Conservation (phyloP, 2,329 filamentous ascomycete species). For the Paraconiothyrium sp. region DNA sequence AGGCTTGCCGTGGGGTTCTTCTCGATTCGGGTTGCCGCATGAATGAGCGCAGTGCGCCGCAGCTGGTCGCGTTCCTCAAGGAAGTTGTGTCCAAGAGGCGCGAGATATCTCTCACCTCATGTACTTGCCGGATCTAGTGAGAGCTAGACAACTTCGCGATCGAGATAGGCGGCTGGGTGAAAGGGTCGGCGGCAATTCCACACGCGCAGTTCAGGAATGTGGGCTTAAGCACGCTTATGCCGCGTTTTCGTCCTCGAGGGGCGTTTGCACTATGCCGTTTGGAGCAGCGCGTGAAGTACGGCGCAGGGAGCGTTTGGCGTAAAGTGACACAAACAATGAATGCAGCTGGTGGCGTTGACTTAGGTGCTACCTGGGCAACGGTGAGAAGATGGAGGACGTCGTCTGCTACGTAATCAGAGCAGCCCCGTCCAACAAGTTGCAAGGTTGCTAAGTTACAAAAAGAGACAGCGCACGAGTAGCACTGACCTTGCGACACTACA, state of each 20-base stretch:
- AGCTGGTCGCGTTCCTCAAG: neutral
- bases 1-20: neutral
- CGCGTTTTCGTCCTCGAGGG: conserved; percentile 1
- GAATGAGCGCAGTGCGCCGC: neutral
- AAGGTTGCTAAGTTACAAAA: neutral
- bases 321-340: conserved; percentile 4
- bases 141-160: neutral
- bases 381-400: neutral
- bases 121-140: neutral
- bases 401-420: neutral
- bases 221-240: conserved; percentile 3
- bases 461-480: neutral
- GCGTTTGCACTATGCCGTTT: neutral
- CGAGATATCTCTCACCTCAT: neutral
- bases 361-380: conserved; percentile 7
- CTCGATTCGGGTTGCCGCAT: neutral
- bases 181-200: neutral
- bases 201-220: conserved; percentile 10
- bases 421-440: neutral
- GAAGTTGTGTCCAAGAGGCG: neutral
- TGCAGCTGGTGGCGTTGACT: neutral
- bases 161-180: neutral
- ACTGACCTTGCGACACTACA: conserved; percentile 4
- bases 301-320: conserved; percentile 7
- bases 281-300: neutral